Evolutionary conservation across 2,329 filamentous ascomycete genomes (phyloP).

Genomic region (Apiospora arundinis): DNA sequence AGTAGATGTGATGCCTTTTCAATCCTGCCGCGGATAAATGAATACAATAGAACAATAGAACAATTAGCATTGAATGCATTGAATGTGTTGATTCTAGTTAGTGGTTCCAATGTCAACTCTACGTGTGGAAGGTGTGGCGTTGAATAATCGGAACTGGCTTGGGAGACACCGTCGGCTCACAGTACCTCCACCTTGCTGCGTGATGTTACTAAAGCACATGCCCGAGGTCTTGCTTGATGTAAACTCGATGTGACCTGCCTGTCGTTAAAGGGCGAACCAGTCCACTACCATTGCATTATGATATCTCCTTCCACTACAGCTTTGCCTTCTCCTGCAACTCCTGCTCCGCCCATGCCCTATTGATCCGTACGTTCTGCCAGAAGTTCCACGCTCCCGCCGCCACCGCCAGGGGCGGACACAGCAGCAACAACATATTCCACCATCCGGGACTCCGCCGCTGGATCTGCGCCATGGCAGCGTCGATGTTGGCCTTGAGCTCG

Average conservation of each 20-base stretch:
- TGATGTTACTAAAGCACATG: not conserved
- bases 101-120: not conserved
- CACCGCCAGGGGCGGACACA: constrained; percentile 78
- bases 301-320: constrained; percentile 38
- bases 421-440: constrained; percentile 79
- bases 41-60: not conserved
- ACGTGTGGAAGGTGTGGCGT: not conserved
- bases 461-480: constrained; percentile 68
- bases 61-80: not conserved
- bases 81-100: not conserved
- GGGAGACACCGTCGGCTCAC: not conserved
- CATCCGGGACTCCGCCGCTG: constrained; percentile 71
- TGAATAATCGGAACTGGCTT: not conserved
- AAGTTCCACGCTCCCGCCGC: constrained; percentile 73
- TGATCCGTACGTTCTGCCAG: constrained; percentile 73
- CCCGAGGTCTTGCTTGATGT: not conserved
- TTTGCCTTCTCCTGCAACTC: constrained; percentile 55
- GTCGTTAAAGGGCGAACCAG: not conserved
- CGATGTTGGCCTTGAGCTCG: constrained; percentile 72
- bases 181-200: not conserved
- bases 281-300: not conserved
- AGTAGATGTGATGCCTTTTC: not conserved
- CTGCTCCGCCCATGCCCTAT: constrained; percentile 71
- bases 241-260: not conserved
- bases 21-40: not conserved